Evolutionary conservation across 345 rosid genomes (phyloP), one percentile per base, ranked within the genome.

Genomic region (Arabis alpina): DNA sequence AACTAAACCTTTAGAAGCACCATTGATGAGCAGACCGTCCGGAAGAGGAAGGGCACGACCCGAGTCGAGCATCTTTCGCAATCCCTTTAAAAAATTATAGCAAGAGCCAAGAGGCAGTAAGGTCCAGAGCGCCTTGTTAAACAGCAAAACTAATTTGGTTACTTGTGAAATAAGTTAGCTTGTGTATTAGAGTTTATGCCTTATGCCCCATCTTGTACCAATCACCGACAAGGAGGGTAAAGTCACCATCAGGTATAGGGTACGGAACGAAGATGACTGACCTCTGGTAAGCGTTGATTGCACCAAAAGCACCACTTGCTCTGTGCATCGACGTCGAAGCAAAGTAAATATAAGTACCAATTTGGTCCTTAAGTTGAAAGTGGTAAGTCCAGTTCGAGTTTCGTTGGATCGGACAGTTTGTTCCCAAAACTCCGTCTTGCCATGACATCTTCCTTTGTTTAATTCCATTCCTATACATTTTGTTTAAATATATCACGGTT

Each of bases 1-100:
- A 16, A 13, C 51, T 23, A 64, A 45, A 13, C 71, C 73, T 36
- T 56, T 64, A 8, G 74, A 53, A 12, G 14, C 75, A 39, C 98
- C 96, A 71, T 89, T 92, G 14, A 88, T 86, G n/a, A 89, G 90
- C 79, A 92, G 81, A 52, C 76, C 85, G 55, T 85, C 88, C 0
- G 95, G 90, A 39, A 65, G 30, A 44, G 87, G 84, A 62, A 88
- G 82, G 25, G 44, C 16, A 19, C 52, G 69, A 47, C 95, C 91
- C 0, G 77, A 60, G 54, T 90, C 88, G 37, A 86, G 83, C 45
- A 10, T 72, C 58, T 64, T 48, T 71, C 66, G 61, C 47, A 92
- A 66, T 14, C 37, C 82, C 98, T 92, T 67, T 11, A 24, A 60
- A 44, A 43, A 53, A 54, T 27, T 60, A 41, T 1, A 28, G 8